These are phyloP conservation scores for Shiraia bambusicola DNA, from an alignment of 2,329 filamentous ascomycete genomes.

Conservation along the genomic window DNA sequence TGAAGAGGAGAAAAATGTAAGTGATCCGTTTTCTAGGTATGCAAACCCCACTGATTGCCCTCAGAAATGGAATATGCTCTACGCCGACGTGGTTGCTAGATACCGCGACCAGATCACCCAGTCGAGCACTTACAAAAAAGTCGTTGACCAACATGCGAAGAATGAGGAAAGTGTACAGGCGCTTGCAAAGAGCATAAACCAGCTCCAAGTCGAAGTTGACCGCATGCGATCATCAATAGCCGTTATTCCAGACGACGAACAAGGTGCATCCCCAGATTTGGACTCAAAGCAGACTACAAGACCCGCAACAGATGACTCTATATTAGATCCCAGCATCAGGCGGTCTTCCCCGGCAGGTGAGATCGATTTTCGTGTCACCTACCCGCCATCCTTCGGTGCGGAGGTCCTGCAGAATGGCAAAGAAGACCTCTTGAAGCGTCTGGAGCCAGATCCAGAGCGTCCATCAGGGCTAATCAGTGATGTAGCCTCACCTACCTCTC, in stretches of 20 bases:
- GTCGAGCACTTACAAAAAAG: conserved; percentile 39
- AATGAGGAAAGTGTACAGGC: conserved; percentile 45
- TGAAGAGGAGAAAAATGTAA: conserved; percentile 43
- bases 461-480: conserved; percentile 42
- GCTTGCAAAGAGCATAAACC: conserved; percentile 44
- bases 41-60: conserved; percentile 13
- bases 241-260: conserved; percentile 26
- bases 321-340: conserved; percentile 40
- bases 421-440: conserved; percentile 53
- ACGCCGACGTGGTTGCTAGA: conserved; percentile 43
- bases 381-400: conserved; percentile 51
- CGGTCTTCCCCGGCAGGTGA: conserved; percentile 44
- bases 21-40: neutral
- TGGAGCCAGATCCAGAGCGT: conserved; percentile 50
- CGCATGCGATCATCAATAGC: conserved; percentile 40
- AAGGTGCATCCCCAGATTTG: conserved; percentile 11
- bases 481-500: conserved; percentile 44
- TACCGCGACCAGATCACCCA: conserved; percentile 44
- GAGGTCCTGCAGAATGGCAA: conserved; percentile 54
- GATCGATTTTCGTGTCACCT: conserved; percentile 53
- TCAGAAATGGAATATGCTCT: conserved; percentile 46
- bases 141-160: conserved; percentile 41
- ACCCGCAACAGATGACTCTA: conserved; percentile 31
- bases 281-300: conserved; percentile 21
- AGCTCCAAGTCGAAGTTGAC: conserved; percentile 44